Conservation (phyloP, 2,329 filamentous ascomycete genomes). For the Claviceps pusilla region DNA sequence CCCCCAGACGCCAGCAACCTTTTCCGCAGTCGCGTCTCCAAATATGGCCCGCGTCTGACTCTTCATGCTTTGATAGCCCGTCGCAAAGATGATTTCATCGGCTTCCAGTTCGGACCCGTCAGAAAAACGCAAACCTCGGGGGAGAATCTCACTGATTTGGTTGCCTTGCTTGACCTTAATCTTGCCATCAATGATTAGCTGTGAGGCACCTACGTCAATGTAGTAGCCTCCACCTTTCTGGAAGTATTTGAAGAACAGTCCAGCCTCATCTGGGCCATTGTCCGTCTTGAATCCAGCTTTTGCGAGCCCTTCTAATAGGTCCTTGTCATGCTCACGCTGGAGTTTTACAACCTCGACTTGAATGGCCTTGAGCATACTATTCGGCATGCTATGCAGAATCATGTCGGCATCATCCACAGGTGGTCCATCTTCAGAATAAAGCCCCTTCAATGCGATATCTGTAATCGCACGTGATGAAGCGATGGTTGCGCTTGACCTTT, state of each 20-base stretch:
- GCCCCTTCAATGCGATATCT: conserved; percentile 35
- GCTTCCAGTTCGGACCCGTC: conserved; percentile 43
- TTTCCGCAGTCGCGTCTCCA: conserved; percentile 44
- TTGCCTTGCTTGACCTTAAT: conserved; percentile 47
- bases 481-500: conserved; percentile 51
- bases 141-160: conserved; percentile 36
- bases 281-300: conserved; percentile 48
- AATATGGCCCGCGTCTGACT: conserved; percentile 46
- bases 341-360: conserved; percentile 29
- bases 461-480: conserved; percentile 39
- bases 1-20: conserved; percentile 46
- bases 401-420: conserved; percentile 53
- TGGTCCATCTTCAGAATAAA: conserved; percentile 38
- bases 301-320: conserved; percentile 28
- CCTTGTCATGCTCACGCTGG: conserved; percentile 22
- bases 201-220: conserved; percentile 50
- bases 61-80: conserved; percentile 54
- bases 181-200: conserved; percentile 47
- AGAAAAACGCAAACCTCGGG: conserved; percentile 29
- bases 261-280: conserved; percentile 38
- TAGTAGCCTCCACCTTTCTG: conserved; percentile 56
- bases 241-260: conserved; percentile 47
- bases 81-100: conserved; percentile 49
- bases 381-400: conserved; percentile 40
- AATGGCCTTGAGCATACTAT: conserved; percentile 43